Conservation (phyloP, 2,329 filamentous ascomycete species). For the Coniochaeta sp. region DNA sequence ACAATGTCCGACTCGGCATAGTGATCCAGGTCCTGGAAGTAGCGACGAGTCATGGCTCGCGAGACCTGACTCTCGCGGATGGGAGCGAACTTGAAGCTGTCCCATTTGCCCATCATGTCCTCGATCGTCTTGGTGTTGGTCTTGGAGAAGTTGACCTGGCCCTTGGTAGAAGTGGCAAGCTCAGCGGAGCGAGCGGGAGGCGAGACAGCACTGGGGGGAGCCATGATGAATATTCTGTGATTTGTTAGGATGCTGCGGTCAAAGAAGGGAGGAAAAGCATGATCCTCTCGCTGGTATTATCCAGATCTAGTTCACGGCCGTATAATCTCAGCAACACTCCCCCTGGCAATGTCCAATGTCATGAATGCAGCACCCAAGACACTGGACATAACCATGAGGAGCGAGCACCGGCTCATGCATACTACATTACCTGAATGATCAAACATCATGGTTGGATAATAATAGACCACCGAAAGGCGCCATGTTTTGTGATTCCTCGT, state of each 20-base stretch:
- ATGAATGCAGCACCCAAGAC: not conserved
- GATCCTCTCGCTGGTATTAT: conserved; percentile 75
- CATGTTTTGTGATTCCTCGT: conserved; percentile 8
- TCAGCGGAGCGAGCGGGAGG: conserved; percentile 1
- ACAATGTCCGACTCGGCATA: conserved; percentile 93
- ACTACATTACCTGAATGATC: conserved; percentile 23
- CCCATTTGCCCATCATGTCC: conserved; percentile 70
- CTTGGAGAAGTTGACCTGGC: conserved; percentile 24
- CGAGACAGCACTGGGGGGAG: conserved; percentile 63
- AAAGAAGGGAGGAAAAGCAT: conserved; percentile 56
- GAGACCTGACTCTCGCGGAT: conserved; percentile 92
- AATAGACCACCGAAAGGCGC: conserved; percentile 13
- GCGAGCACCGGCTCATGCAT: conserved; percentile 27
- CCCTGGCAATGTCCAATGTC: not conserved
- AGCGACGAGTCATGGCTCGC: conserved; percentile 86
- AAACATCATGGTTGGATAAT: conserved; percentile 13
- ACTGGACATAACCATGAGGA: not conserved
- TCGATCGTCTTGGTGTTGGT: conserved; percentile 44
- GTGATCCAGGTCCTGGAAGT: conserved; percentile 81
- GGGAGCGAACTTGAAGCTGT: conserved; percentile 71
- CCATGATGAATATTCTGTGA: conserved; percentile 38
- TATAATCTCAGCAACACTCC: conserved; percentile 28
- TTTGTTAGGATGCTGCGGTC: conserved; percentile 25
- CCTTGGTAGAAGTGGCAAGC: not conserved
- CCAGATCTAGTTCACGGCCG: conserved; percentile 28